Percentiles rank a stretch among this genome's conserved stretches.
phyloP scores from a whole-genome alignment of 306 rosid species.

The Gleditsia sinensis region DNA sequence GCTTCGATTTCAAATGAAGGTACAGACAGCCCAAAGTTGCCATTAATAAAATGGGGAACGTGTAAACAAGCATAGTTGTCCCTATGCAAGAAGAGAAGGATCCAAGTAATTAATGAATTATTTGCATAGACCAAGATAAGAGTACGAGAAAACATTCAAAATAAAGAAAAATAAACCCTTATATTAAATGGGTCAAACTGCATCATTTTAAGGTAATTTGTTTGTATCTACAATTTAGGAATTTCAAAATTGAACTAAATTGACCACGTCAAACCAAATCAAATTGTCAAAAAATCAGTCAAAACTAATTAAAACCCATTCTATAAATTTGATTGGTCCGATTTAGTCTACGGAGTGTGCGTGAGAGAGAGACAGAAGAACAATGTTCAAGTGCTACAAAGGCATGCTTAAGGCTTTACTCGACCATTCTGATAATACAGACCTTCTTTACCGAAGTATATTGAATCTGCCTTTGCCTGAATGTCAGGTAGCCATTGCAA shows the following conservation, averaged over 20 bases:
- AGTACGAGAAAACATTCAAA: not conserved
- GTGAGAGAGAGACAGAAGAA: not conserved
- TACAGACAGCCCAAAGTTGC: constrained; percentile 51
- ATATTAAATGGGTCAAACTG: not conserved
- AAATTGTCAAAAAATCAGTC: no score
- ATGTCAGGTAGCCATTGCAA: constrained; percentile 46
- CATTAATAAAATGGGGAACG: constrained; percentile 48
- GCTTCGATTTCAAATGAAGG: constrained; percentile 43
- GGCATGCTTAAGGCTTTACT: not conserved
- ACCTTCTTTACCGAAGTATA: constrained; percentile 57
- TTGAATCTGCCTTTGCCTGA: constrained; percentile 48
- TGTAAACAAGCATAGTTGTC: constrained; percentile 43
- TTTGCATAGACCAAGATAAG: not conserved
- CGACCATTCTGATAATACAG: constrained; percentile 1
- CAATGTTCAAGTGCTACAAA: no score
- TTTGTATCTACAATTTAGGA: no score
- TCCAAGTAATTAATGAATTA: not conserved
- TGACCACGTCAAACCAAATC: no score
- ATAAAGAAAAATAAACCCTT: not conserved
- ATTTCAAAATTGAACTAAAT: no score
- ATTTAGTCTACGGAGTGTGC: no score
- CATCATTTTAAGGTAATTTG: not conserved
- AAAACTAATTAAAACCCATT: no score
- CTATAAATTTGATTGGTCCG: no score
- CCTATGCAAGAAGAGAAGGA: constrained; percentile 33